Evolutionary conservation across 176 grass and related monocot genomes (phyloP), one percentile per base, ranked within the genome.

Genomic region (Oryza australiensis): DNA sequence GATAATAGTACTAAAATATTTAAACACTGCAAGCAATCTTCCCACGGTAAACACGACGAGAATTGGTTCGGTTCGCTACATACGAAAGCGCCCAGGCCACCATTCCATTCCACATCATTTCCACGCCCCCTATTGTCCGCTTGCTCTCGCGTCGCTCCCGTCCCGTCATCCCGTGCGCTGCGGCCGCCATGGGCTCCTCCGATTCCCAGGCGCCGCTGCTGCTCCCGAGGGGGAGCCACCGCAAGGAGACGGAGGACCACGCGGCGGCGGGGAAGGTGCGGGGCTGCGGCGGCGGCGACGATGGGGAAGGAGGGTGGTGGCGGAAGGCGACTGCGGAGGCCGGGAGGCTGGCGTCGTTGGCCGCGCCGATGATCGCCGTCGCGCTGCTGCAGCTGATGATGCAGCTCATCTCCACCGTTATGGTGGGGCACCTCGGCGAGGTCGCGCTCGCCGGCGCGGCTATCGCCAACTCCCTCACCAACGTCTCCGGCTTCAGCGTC

Each of bases 401-500:
- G 83, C 88, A 94, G 86, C 86, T 94, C 49, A 72, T 86, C 66
- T 91, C 92, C 32, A 94, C 80, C 80, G 66, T 91, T 83, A 88
- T 94, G 79, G 92, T 94, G 0, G 92, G 92, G 1, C 92, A 94
- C 62, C 88, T 94, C 45, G 88, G 92, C 62, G 62, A 94, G 86
- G 67, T 94, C 62, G 66, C 89, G 62, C 88, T 94, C 62, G 83
- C 92, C 7, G 86, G 88, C 14, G 74, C 92, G n/a, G 83, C 92
- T 55, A 90, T 91, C 83, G 92, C 92, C 48, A 86, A 43, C 72
- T 94, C 92, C 49, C 88, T 94, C 60, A 90, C 88, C 72, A 77
- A 79, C 66, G 88, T 94, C 86, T 84, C 73, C 51, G 92, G 92
- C 73, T 94, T 94, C 86, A 94, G 92, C 88, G 72, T 94, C 83